These are phyloP conservation scores for Hondaea fermentalgiana DNA, from an alignment of 108 stramenopile genomes.

Conservation along the genomic window DNA sequence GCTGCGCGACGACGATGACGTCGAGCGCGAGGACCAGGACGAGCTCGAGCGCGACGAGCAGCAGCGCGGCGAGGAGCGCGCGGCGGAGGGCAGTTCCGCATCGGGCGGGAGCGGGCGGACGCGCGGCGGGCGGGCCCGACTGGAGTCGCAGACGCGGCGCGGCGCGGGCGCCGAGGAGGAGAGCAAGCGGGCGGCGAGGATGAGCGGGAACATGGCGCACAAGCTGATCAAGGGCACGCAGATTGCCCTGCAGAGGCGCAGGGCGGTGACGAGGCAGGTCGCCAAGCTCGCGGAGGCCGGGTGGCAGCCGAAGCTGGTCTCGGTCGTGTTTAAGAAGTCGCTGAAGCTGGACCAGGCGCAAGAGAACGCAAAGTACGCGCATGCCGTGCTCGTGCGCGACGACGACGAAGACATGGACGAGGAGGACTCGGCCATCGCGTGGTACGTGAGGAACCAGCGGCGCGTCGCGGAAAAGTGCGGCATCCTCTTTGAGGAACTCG, in stretches of 20 bases:
- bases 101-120: too few species aligned
- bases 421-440: slow-evolving; percentile 5
- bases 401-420: not conserved
- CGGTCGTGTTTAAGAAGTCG: not conserved
- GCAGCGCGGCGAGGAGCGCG: too few species aligned
- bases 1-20: too few species aligned
- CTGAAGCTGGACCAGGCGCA: not conserved
- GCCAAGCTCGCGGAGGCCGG: not conserved
- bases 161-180: too few species aligned
- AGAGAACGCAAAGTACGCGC: not conserved
- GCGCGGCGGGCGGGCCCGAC: too few species aligned
- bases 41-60: too few species aligned
- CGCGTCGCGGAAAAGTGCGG: slow-evolving; percentile 14
- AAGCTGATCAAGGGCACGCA: not conserved
- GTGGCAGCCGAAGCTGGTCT: not conserved
- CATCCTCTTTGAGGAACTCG: slow-evolving; percentile 5
- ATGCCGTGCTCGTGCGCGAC: not conserved
- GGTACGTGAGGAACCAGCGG: slow-evolving; percentile 3
- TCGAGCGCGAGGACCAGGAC: too few species aligned
- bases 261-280: not conserved
- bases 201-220: not conserved
- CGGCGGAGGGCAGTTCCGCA: too few species aligned
- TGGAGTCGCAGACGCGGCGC: too few species aligned
- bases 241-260: not conserved
- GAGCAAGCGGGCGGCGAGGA: too few species aligned